phyloP scores from a whole-genome alignment of 768 basidiomycete species.

The Tremella fuciformis region DNA sequence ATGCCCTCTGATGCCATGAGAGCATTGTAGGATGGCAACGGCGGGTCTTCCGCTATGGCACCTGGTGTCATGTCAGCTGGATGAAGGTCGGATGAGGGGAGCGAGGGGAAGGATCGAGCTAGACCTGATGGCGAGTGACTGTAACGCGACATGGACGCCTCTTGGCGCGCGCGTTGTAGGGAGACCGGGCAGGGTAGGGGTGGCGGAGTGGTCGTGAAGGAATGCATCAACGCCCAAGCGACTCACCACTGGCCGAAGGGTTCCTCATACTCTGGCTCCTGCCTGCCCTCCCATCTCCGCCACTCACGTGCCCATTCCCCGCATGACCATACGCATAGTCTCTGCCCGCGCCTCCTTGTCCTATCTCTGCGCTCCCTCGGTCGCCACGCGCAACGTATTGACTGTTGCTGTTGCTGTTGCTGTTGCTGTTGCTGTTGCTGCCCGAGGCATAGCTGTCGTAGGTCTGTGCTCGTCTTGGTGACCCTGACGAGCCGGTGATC shows the following conservation, averaged over 20 bases:
- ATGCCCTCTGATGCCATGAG: constrained; percentile 30
- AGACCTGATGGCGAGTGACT: too few species aligned
- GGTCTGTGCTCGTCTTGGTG: constrained; percentile 18
- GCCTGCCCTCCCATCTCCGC: constrained; percentile 9
- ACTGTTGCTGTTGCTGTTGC: too few species aligned
- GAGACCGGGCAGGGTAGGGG: constrained; percentile 2
- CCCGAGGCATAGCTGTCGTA: constrained; percentile 23
- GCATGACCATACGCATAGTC: constrained; percentile 8
- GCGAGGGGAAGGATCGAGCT: too few species aligned
- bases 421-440: constrained; percentile 3
- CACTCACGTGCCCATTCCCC: constrained; percentile 5
- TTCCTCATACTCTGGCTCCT: constrained; percentile 38
- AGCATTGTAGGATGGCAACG: constrained; percentile 39
- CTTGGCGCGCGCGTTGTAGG: neutral
- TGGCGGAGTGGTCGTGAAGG: neutral
- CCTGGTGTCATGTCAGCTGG: too few species aligned
- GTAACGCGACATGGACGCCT: too few species aligned
- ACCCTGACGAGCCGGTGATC: constrained; percentile 14
- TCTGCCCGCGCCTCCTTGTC: too few species aligned
- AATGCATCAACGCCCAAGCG: too few species aligned
- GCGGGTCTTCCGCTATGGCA: constrained; percentile 20
- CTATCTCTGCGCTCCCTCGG: too few species aligned
- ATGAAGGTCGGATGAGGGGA: too few species aligned
- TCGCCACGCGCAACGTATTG: neutral
- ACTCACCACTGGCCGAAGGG: constrained; percentile 19